phyloP scores from a whole-genome alignment of 2,329 filamentous ascomycete species.

The Pseudogymnoascus sp. region DNA sequence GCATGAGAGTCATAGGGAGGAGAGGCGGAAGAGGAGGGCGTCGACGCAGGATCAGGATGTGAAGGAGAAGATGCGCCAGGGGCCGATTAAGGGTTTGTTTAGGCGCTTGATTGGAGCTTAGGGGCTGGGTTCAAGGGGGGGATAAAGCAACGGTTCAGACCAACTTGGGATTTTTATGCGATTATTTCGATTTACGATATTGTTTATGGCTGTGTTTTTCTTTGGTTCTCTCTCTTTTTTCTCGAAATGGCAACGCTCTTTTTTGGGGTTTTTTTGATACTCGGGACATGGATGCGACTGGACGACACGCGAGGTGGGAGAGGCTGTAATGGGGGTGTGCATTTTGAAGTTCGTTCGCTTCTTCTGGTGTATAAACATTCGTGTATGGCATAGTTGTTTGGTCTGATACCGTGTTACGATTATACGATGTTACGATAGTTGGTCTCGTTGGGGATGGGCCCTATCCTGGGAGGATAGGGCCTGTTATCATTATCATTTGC shows the following conservation, averaged over 20 bases:
- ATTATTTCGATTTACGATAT: not conserved
- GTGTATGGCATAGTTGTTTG: not conserved
- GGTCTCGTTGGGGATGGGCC: not conserved
- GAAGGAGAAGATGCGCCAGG: not conserved
- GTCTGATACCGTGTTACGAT: constrained; percentile 4
- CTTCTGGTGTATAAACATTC: not conserved
- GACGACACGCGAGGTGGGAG: not conserved
- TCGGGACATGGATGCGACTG: not conserved
- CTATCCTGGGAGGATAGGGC: not conserved
- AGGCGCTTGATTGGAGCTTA: not conserved
- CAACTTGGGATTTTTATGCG: not conserved
- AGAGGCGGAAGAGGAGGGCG: constrained; percentile 8
- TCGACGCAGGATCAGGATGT: not conserved
- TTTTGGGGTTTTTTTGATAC: not conserved
- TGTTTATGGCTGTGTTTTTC: not conserved
- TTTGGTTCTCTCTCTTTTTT: not conserved
- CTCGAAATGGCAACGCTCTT: not conserved
- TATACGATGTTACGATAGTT: constrained; percentile 3
- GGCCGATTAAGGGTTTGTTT: not conserved
- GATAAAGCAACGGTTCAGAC: not conserved
- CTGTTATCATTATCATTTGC: not conserved
- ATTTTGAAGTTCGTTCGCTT: not conserved
- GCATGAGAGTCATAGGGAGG: constrained; percentile 5
- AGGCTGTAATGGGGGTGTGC: not conserved
- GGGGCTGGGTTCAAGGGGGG: not conserved